phyloP scores from a whole-genome alignment of 495 filamentous ascomycete species.

The Parathielavia appendiculata region DNA sequence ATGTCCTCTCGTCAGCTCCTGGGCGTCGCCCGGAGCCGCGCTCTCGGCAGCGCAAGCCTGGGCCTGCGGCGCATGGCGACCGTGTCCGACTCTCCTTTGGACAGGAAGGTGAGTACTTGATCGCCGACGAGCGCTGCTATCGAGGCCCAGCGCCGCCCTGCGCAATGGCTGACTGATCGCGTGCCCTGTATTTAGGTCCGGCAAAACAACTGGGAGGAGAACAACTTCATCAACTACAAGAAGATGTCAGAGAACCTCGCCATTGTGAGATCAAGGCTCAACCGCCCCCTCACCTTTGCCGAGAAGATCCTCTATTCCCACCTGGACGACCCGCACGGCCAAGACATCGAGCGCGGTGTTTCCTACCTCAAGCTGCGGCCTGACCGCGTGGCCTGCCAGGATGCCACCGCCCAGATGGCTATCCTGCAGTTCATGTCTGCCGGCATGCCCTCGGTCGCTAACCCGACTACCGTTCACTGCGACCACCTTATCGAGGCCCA shows the following conservation, averaged over 20 bases:
- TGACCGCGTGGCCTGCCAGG: conserved; percentile 98
- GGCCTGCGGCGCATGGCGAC: conserved; percentile 53
- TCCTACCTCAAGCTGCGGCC: conserved; percentile 95
- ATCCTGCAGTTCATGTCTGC: conserved; percentile 99
- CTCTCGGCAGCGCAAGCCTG: conserved; percentile 39
- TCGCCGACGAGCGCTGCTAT: not conserved
- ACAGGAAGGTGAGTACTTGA: conserved; percentile 44
- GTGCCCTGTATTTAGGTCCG: conserved; percentile 34
- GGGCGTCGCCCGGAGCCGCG: conserved; percentile 49
- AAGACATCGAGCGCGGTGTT: conserved; percentile 91
- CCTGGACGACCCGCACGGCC: conserved; percentile 91
- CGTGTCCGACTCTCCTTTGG: conserved; percentile 47
- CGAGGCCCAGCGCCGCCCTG: not conserved
- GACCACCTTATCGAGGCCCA: conserved; percentile 99
- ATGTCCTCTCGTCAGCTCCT: conserved; percentile 52
- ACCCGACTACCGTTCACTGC: conserved; percentile 95
- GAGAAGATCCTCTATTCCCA: conserved; percentile 99
- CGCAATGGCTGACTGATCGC: conserved; percentile 15
- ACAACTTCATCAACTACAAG: conserved; percentile 63
- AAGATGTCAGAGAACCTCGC: conserved; percentile 98
- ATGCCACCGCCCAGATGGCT: conserved; percentile 99
- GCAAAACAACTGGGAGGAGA: conserved; percentile 54
- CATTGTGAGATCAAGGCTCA: conserved; percentile 80
- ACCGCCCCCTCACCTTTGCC: conserved; percentile 88
- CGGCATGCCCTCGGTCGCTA: conserved; percentile 89